A percentile compares a stretch with the other conserved stretches of the same genome.
Conservation (phyloP, 1,284 basidiomycete genomes). For the Mycosarcoma maydis region DNA sequence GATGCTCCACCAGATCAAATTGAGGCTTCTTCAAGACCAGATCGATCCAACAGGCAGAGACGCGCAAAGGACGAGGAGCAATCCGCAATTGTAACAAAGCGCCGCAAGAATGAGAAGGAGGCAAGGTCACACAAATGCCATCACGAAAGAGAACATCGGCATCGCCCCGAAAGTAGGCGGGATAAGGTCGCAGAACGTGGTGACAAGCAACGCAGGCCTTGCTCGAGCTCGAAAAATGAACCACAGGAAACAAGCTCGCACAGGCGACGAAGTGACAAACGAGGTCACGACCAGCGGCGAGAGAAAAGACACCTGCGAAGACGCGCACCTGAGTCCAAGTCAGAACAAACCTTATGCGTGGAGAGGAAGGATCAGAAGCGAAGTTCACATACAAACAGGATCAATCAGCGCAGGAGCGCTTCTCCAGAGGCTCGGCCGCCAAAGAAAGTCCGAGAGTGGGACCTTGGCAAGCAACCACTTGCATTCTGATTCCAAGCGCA, state of each 20-base stretch:
- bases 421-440: background rate
- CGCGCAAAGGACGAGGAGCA: slow-evolving; percentile 7
- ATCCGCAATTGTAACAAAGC: background rate
- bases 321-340: background rate
- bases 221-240: background rate
- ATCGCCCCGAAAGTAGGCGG: background rate
- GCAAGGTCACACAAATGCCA: background rate
- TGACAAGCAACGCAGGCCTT: background rate
- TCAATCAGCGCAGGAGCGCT: background rate
- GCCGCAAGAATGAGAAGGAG: background rate
- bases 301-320: background rate
- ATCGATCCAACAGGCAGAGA: background rate
- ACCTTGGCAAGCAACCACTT: slow-evolving; percentile 27
- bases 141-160: background rate
- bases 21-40: background rate
- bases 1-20: background rate
- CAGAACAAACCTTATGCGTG: too few species aligned
- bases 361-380: background rate
- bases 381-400: background rate
- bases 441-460: slow-evolving; percentile 35
- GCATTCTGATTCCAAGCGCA: too few species aligned
- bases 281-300: background rate
- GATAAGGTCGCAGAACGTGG: background rate
- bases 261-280: background rate
- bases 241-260: background rate